phyloP scores from a whole-genome alignment of 1,284 basidiomycete species.

The Apiotrichum sp. region DNA sequence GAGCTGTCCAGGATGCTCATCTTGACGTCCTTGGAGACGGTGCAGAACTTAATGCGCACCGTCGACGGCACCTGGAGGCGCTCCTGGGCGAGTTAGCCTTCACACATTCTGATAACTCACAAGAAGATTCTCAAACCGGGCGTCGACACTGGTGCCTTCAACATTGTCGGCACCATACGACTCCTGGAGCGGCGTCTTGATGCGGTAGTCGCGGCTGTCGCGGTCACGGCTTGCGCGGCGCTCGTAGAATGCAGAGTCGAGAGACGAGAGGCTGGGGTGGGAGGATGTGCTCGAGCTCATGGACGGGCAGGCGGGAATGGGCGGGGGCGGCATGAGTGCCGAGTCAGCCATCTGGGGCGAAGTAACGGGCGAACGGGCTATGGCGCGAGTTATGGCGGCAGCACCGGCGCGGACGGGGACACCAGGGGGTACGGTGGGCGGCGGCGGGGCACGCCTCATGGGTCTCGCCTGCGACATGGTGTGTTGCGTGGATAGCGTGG shows the following conservation, averaged over 20 bases:
- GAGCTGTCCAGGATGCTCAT: slow-evolving; percentile 35
- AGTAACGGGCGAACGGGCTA: background rate
- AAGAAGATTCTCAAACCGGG: slow-evolving; percentile 36
- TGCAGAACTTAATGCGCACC: slow-evolving; percentile 38
- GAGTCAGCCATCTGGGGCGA: background rate
- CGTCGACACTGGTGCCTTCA: slow-evolving; percentile 24
- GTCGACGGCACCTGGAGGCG: slow-evolving; percentile 36
- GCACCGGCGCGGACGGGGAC: slow-evolving; percentile 2
- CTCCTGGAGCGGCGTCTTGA: slow-evolving; percentile 18
- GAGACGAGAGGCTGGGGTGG: slow-evolving; percentile 6
- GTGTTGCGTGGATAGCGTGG: background rate
- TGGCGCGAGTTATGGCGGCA: background rate
- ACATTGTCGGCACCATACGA: slow-evolving; percentile 1
- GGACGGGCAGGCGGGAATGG: slow-evolving; percentile 8
- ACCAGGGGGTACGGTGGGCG: slow-evolving; percentile 2
- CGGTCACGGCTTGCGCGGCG: background rate
- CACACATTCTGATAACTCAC: slow-evolving; percentile 16
- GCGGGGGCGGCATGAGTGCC: slow-evolving; percentile 12
- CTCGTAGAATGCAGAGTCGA: background rate
- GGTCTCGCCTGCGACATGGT: slow-evolving; percentile 6
- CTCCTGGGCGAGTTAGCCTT: slow-evolving; percentile 20
- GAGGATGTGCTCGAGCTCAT: slow-evolving; percentile 10
- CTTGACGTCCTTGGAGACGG: slow-evolving; percentile 39
- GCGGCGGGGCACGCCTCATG: background rate
- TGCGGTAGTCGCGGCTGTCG: slow-evolving; percentile 2